A percentile compares a stretch with the other conserved stretches of the same genome.
Evolutionary conservation across 139 green algal genomes (phyloP).

Genomic region (Picochlorum costavermella): DNA sequence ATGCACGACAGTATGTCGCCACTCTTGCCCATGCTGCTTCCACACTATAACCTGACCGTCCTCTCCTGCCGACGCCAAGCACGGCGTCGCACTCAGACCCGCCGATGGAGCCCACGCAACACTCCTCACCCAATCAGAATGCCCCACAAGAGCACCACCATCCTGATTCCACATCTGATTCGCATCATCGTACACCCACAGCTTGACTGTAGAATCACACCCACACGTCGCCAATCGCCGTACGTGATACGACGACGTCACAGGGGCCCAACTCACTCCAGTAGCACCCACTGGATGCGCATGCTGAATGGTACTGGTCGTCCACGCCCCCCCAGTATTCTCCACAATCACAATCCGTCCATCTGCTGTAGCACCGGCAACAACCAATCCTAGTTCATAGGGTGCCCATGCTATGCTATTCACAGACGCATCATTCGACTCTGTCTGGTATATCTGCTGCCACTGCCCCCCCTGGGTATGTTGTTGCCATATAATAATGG

Average conservation of each 20-base stretch:
- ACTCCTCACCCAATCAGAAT: conserved; percentile 94
- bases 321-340: conserved; percentile 51
- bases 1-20: conserved; percentile 61
- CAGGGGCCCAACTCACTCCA: conserved; percentile 85
- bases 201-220: conserved; percentile 86
- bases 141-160: conserved; percentile 48
- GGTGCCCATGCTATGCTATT: conserved; percentile 91
- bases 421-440: conserved; percentile 67
- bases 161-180: conserved; percentile 63
- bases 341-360: conserved; percentile 70
- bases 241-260: conserved; percentile 48
- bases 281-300: conserved; percentile 80
- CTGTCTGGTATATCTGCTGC: conserved; percentile 52
- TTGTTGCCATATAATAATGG: conserved; percentile 92
- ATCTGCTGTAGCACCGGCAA: conserved; percentile 87
- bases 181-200: conserved; percentile 50
- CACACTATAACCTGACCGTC: conserved; percentile 85
- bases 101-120: conserved; percentile 91
- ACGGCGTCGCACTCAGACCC: conserved; percentile 67
- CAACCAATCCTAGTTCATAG: conserved; percentile 79
- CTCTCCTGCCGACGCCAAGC: conserved; percentile 83
- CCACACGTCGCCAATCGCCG: conserved; percentile 67
- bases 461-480: conserved; percentile 44
- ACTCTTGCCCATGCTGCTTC: conserved; percentile 50
- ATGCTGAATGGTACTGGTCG: conserved; percentile 32